These are phyloP conservation scores for Trametes hirsuta DNA, from an alignment of 1,284 basidiomycete genomes.

Conservation along the genomic window DNA sequence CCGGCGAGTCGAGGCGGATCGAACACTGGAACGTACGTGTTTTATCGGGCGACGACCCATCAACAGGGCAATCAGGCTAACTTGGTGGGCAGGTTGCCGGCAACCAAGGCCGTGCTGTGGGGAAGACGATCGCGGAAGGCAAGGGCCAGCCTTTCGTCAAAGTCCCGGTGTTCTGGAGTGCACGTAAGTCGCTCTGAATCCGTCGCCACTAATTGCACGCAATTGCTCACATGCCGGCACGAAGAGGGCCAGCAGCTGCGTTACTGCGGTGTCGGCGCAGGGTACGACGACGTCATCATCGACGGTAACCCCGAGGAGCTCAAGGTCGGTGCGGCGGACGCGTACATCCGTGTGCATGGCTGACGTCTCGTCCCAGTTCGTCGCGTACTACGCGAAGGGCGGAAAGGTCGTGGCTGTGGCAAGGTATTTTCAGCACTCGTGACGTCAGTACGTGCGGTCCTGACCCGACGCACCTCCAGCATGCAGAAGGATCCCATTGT, in stretches of 20 bases:
- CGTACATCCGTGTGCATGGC: neutral
- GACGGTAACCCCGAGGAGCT: slow-evolving; percentile 79
- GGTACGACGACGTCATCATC: slow-evolving; percentile 84
- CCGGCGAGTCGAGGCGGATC: slow-evolving; percentile 62
- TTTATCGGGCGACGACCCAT: neutral
- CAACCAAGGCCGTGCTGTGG: slow-evolving; percentile 86
- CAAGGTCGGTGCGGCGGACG: slow-evolving; percentile 56
- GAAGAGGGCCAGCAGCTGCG: slow-evolving; percentile 73
- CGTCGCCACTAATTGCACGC: neutral
- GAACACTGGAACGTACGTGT: slow-evolving; percentile 89
- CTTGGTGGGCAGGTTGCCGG: slow-evolving; percentile 62
- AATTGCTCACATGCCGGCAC: neutral
- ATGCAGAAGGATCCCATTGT: slow-evolving; percentile 88
- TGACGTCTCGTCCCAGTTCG: slow-evolving; percentile 54
- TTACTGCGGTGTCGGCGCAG: slow-evolving; percentile 89
- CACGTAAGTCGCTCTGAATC: slow-evolving; percentile 51
- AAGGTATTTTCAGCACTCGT: slow-evolving; percentile 44
- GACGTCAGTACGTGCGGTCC: neutral
- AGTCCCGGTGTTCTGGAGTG: slow-evolving; percentile 90
- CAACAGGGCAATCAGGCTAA: neutral
- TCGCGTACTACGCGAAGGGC: slow-evolving; percentile 83
- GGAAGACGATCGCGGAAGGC: slow-evolving; percentile 70
- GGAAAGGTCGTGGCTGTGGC: slow-evolving; percentile 84
- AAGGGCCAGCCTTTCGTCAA: slow-evolving; percentile 67
- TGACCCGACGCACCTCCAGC: slow-evolving; percentile 38